These are phyloP conservation scores for Murraya paniculata DNA, from an alignment of 345 rosid species.

Conservation along the genomic window DNA sequence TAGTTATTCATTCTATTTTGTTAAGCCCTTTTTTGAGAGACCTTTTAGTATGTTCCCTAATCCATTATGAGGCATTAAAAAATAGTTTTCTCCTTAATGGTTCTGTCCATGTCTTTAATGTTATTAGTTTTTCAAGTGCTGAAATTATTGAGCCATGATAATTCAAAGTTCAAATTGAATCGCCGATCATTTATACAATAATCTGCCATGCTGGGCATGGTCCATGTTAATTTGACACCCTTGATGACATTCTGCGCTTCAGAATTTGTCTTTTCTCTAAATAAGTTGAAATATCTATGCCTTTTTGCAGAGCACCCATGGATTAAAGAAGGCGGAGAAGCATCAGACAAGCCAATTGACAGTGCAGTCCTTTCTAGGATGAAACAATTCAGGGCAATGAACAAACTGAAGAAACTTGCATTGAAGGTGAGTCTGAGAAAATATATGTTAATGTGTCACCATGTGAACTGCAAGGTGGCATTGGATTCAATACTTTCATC, in stretches of 20 bases:
- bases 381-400: conserved; percentile 96
- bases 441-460: not conserved
- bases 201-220: not conserved
- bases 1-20: not conserved
- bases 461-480: not conserved
- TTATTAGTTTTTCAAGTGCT: not conserved
- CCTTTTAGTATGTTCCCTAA: not conserved
- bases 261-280: not conserved
- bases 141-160: not conserved
- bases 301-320: conserved; percentile 60
- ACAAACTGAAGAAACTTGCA: conserved; percentile 92
- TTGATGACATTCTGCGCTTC: not conserved
- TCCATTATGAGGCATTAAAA: not conserved
- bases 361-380: conserved; percentile 86
- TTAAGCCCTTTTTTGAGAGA: not conserved
- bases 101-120: not conserved
- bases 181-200: not conserved
- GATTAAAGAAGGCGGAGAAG: conserved; percentile 69
- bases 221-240: not conserved
- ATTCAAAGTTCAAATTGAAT: not conserved
- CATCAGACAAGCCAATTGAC: conserved; percentile 89
- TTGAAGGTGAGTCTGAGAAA: conserved; percentile 50
- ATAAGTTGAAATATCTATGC: not conserved
- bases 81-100: not conserved
- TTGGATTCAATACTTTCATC: not conserved